These are phyloP conservation scores for Penicillium steckii DNA, from an alignment of 495 filamentous ascomycete genomes.

Conservation along the genomic window DNA sequence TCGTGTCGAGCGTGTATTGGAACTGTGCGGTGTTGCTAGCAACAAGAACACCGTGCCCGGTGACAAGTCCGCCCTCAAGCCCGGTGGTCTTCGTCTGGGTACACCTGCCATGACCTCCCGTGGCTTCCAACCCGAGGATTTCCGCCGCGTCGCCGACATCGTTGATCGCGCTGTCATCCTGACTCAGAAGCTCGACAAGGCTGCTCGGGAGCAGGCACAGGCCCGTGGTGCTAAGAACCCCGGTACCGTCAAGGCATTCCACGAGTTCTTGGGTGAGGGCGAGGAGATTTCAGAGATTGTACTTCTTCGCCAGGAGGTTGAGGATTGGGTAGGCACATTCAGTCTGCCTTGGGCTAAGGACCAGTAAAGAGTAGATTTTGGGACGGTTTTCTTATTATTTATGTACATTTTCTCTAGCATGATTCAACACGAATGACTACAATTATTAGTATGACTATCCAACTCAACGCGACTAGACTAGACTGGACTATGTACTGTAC, in stretches of 20 bases:
- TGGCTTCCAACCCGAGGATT: conserved; percentile 84
- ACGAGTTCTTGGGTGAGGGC: conserved; percentile 79
- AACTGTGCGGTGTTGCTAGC: conserved; percentile 90
- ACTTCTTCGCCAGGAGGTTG: conserved; percentile 82
- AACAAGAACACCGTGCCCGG: conserved; percentile 99
- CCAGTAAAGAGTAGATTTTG: conserved; percentile 26
- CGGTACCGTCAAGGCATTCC: conserved; percentile 76
- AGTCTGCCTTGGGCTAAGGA: conserved; percentile 75
- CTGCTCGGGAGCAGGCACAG: conserved; percentile 71
- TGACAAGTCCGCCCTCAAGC: conserved; percentile 88
- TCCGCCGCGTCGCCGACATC: conserved; percentile 84
- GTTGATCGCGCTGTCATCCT: conserved; percentile 90
- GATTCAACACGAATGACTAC: conserved; percentile 24
- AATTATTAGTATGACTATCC: too few species aligned
- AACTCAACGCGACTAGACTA: too few species aligned
- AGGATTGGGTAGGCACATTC: conserved; percentile 94
- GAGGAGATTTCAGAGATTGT: conserved; percentile 84
- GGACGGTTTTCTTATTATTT: conserved; percentile 9
- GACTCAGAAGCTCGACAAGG: conserved; percentile 78
- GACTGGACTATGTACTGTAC: too few species aligned
- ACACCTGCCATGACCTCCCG: conserved; percentile 97
- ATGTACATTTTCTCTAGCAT: conserved; percentile 26
- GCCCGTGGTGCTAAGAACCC: conserved; percentile 76
- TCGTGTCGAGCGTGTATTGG: conserved; percentile 89
- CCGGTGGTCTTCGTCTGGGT: conserved; percentile 87